Evolutionary conservation across 495 filamentous ascomycete genomes (phyloP), one percentile per base, ranked within the genome.

Genomic region (Aspergillus homomorphus): DNA sequence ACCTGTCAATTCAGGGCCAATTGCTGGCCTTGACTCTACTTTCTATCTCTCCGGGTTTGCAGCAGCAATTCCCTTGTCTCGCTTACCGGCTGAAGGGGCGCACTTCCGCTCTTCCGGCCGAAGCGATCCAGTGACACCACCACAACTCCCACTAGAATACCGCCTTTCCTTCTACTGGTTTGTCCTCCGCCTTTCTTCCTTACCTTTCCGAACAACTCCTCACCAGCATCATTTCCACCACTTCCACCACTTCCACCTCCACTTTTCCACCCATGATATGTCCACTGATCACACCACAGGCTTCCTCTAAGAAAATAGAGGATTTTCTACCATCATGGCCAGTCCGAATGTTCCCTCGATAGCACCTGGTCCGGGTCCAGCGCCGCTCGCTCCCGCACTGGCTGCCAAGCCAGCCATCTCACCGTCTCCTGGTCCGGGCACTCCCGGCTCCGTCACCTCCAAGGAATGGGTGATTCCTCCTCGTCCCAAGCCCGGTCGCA

Each of bases 381-480:
- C 71, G 52, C 70, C 67, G 45, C 67, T 70, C 45, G 72, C 70
- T 14, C 76, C 75, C 54, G 61, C 73, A 16, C 61, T 76, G 58
- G 69, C 69, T 28, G 68, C 67, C 60, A 73, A 72, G 57, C 68
- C 70, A 12, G 64, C 71, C 14, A 69, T 71, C 33, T 70, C 75
- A 46, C 69, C 75, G 22, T 78, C 74, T 8, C 77, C 77, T 19
- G 74, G 71, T 21, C 75, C 73, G 51, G 70, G 68, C 50, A 77
- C 75, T 3, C 71, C 75, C 59, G 75, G 76, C 60, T 76, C 75
- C 20, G 60, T 79, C 59, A 94, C 89, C 42, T 88, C 81, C 59
- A 92, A 85, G 71, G 88, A 92, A 84, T 96, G 91, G 91, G 81
- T 92, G 9, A 83, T 96, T 50, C 91, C 91, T 26, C 91, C 91